phyloP scores from a whole-genome alignment of 2,329 filamentous ascomycete species.

The Dothiorella sarmentorum region DNA sequence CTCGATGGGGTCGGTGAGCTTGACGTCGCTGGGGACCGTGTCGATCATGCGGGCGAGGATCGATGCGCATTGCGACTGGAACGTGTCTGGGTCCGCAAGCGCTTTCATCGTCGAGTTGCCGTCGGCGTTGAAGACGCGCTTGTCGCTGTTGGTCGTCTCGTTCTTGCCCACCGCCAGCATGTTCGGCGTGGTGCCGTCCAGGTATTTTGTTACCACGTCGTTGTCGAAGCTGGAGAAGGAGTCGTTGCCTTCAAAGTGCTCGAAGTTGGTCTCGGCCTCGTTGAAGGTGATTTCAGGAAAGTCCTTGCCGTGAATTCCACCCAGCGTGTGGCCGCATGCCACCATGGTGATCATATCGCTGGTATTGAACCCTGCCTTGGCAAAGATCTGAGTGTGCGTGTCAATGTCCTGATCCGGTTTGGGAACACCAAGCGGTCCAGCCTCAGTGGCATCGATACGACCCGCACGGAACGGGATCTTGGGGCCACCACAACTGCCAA shows the following conservation, averaged over 20 bases:
- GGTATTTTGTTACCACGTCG: conserved; percentile 16
- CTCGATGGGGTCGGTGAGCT: not conserved
- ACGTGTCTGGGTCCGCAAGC: conserved; percentile 1
- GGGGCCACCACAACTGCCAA: not conserved
- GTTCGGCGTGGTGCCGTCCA: not conserved
- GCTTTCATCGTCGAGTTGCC: conserved; percentile 4
- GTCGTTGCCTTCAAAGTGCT: not conserved
- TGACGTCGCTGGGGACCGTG: not conserved
- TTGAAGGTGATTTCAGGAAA: conserved; percentile 13
- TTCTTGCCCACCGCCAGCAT: not conserved
- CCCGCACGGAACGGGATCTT: conserved; percentile 1
- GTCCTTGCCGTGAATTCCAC: conserved; percentile 8
- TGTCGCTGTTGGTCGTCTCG: not conserved
- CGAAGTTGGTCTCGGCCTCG: conserved; percentile 8
- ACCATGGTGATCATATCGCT: conserved; percentile 17
- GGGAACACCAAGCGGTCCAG: not conserved
- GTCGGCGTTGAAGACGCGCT: conserved; percentile 17
- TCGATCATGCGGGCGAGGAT: conserved; percentile 17
- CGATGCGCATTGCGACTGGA: not conserved
- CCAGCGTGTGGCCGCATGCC: conserved; percentile 12
- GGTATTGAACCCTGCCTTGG: conserved; percentile 13
- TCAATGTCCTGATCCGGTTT: conserved; percentile 12
- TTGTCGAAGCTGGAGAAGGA: conserved; percentile 6
- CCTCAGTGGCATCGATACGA: conserved; percentile 11
- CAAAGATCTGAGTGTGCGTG: conserved; percentile 6